Evolutionary conservation across 75 land plant genomes (phyloP).

Genomic region (Azolla pinnata): DNA sequence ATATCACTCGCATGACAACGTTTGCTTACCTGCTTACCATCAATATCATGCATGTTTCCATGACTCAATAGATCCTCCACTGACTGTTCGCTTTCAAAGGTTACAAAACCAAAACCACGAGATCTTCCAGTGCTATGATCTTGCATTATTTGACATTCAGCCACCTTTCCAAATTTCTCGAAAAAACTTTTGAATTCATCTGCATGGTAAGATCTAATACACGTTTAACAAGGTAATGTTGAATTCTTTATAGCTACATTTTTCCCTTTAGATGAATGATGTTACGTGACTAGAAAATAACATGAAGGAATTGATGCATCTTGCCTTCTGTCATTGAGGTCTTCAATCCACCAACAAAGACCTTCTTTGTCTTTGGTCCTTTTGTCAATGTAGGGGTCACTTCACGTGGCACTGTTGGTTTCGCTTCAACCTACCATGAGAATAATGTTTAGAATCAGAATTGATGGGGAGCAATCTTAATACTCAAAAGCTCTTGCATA

Average conservation of each 20-base stretch:
- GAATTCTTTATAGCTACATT: background rate
- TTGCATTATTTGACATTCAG: slow-evolving; percentile 73
- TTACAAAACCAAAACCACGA: slow-evolving; percentile 80
- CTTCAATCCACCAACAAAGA: slow-evolving; percentile 77
- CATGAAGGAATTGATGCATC: background rate
- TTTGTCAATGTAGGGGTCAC: slow-evolving; percentile 33
- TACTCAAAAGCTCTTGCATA: slow-evolving; percentile 12
- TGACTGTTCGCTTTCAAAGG: slow-evolving; percentile 63
- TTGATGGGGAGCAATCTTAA: background rate
- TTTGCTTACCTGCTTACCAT: slow-evolving; percentile 58
- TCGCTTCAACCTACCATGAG: slow-evolving; percentile 50
- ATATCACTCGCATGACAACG: background rate
- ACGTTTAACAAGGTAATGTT: background rate
- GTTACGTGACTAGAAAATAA: background rate
- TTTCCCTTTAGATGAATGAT: background rate
- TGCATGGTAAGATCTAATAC: slow-evolving; percentile 13
- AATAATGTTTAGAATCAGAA: background rate
- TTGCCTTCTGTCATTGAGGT: slow-evolving; percentile 54
- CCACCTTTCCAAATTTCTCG: slow-evolving; percentile 47
- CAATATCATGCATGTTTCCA: slow-evolving; percentile 58
- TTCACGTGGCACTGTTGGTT: slow-evolving; percentile 64
- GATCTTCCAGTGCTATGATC: slow-evolving; percentile 70
- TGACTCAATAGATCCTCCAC: slow-evolving; percentile 57
- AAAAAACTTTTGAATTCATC: slow-evolving; percentile 70
- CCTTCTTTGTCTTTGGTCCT: slow-evolving; percentile 59